Evolutionary conservation across 306 rosid genomes (phyloP), one percentile per base, ranked within the genome.

Genomic region (Vigna radiata): DNA sequence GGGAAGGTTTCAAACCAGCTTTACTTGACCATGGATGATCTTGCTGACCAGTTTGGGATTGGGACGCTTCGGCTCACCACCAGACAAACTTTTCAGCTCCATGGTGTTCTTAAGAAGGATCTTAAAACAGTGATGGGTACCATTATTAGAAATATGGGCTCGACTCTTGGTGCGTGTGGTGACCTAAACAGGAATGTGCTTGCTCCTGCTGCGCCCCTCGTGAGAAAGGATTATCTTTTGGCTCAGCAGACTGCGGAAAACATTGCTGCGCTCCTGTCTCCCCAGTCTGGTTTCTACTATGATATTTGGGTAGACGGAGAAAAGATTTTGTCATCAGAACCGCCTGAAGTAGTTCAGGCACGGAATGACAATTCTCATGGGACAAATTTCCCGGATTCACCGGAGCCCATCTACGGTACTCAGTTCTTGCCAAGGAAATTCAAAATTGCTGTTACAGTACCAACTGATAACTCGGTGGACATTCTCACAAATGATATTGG

Each of bases 281-380:
- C 99, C 41, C 98, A 96, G 77, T 96, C 99, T 70, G 98, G 98
- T 75, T 96, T 96, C 79, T 96, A 96, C 82, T 96, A 96, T 61
- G 99, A 96, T 77, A 90, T 96, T 37, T 96, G 99, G 99, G 98
- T 96, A 4, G 97, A 96, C 73, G 99, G 99, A 76, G 98, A 96
- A 55, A 81, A 76, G 76, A 2, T 92, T 81, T 17, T 96, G 91
- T 81, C 99, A 0, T 90, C 90, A 33, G 99, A 96, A 76, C 77
- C 98, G 48, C 90, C 93, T 37, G 97, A 92, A 89, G 98, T 92
- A 59, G 87, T 84, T 17, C 83, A 37, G 73, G 99, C 96, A 23
- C 92, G 99, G 23, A 96, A 91, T 44, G 99, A 96, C 69, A 96
- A 96, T 76, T 89, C 99, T 76, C 93, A 89, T 13, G 98, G 97